Conservation (phyloP, 331 rosid genomes). For the Erythrophleum ivorense region DNA sequence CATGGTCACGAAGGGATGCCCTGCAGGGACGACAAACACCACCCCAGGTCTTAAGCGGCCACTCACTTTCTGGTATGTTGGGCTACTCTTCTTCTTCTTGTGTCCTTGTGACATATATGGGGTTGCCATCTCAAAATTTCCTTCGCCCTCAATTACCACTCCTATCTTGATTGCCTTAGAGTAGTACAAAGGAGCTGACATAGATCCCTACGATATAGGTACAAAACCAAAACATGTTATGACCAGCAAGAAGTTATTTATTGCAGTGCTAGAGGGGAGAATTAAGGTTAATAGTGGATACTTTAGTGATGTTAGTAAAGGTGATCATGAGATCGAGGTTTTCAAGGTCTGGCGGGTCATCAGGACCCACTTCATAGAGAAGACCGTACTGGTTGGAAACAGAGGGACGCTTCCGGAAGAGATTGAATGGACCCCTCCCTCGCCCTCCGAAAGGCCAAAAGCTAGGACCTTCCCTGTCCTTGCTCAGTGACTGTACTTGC, state of each 20-base stretch:
- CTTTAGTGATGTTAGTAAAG: slow-evolving; percentile 62
- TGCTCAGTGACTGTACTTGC: slow-evolving; percentile 49
- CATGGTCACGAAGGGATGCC: slow-evolving; percentile 54
- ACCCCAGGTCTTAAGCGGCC: slow-evolving; percentile 41
- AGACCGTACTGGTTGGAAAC: slow-evolving; percentile 60
- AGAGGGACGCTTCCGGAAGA: slow-evolving; percentile 46
- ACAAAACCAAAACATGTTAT: background rate
- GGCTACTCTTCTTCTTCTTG: slow-evolving; percentile 27
- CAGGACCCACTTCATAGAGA: slow-evolving; percentile 51
- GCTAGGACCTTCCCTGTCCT: slow-evolving; percentile 19
- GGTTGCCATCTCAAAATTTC: slow-evolving; percentile 63
- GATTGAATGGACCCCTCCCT: slow-evolving; percentile 50
- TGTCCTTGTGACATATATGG: slow-evolving; percentile 47
- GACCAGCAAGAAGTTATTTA: background rate
- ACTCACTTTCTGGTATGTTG: slow-evolving; percentile 38
- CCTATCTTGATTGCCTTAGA: slow-evolving; percentile 59
- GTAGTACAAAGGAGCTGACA: slow-evolving; percentile 54
- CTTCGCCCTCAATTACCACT: slow-evolving; percentile 53
- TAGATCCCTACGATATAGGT: slow-evolving; percentile 47
- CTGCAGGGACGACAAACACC: slow-evolving; percentile 67
- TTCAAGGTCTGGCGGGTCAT: slow-evolving; percentile 40
- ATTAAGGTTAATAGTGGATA: slow-evolving; percentile 2
- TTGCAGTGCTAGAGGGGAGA: background rate
- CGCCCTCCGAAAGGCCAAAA: slow-evolving; percentile 46
- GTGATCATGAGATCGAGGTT: slow-evolving; percentile 52